Base-by-base conservation (phyloP, 2,329 filamentous ascomycete genomes). In the Colletotrichum tanaceti region DNA sequence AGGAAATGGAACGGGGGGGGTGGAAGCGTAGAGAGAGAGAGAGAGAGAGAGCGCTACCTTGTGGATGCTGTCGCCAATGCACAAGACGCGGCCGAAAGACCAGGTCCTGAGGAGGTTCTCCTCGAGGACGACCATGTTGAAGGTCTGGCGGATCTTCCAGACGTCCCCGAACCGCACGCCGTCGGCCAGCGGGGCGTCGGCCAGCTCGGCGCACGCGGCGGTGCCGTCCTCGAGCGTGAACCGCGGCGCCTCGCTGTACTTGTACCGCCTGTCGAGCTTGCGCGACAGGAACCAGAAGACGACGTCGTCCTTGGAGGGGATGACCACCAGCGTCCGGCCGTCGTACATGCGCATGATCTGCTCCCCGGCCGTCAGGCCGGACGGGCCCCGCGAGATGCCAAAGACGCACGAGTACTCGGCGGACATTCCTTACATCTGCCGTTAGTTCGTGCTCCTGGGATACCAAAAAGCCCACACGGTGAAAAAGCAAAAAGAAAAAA, bases 231-330 rank as follows among this genome's bases (percentile, higher is more conserved):
- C 50, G 4, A 54, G 4, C 28, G 50, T 54, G 32, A 54, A 54
- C 18, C 50, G 50, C n/a, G 50, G 50, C 50, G 50, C 50, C 50
- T 54, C 50, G 50, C 28, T 20, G 50, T 54, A 54, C 32, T 38
- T 38, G 50, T 54, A 54, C 32, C 39, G 39, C 14, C 32, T 28
- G 50, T 39, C 50, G 50, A 54, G 50, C 50, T 54, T 54, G 28
- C 50, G 50, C 3, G 50, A 14, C 50, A 54, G 50, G 50, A 54
- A 54, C 50, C 50, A 54, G 50, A 54, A 54, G 14, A 54, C 50
- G 28, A 54, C 50, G 11, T 54, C 50, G 50, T 54, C 50, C 18
- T 54, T 54, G 50, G 50, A 54, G 1, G 50, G 50, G 9, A 54
- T 54, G 28, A 54, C 50, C 50, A 54, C 50, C 10, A 54, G 46